Conservation (phyloP, 257 asterid genomes). For the Gentiana macrophylla region DNA sequence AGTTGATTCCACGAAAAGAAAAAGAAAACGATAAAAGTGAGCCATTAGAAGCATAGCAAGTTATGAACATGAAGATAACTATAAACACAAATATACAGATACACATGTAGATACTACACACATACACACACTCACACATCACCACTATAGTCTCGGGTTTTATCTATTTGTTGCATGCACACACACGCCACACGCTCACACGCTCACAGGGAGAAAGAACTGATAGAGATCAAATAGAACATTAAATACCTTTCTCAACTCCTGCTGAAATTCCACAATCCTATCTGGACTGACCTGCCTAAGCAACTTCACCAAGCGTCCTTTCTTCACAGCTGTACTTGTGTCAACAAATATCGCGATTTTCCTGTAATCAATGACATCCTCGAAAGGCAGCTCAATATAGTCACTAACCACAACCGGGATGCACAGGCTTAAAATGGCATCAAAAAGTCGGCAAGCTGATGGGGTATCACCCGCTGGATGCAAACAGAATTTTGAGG, state of each 20-base stretch:
- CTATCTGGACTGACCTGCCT: conserved; percentile 39
- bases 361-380: conserved; percentile 81
- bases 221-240: not conserved
- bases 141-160: no score
- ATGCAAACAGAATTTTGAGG: conserved; percentile 83
- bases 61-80: no score
- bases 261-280: conserved; percentile 70
- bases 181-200: not conserved
- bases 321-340: conserved; percentile 56
- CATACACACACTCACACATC: no score
- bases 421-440: conserved; percentile 85
- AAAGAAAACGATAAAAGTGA: not conserved
- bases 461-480: conserved; percentile 99
- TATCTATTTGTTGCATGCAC: no score
- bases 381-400: conserved; percentile 94
- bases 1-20: not conserved
- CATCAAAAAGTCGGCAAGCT: conserved; percentile 97
- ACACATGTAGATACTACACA: no score
- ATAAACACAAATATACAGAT: no score
- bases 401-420: conserved; percentile 91
- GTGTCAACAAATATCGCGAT: conserved; percentile 75
- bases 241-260: conserved; percentile 53
- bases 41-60: no score
- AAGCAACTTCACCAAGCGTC: conserved; percentile 64
- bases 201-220: conserved; percentile 1